Evolutionary conservation across 2,329 filamentous ascomycete genomes (phyloP).

Genomic region (Cordyceps sp.): DNA sequence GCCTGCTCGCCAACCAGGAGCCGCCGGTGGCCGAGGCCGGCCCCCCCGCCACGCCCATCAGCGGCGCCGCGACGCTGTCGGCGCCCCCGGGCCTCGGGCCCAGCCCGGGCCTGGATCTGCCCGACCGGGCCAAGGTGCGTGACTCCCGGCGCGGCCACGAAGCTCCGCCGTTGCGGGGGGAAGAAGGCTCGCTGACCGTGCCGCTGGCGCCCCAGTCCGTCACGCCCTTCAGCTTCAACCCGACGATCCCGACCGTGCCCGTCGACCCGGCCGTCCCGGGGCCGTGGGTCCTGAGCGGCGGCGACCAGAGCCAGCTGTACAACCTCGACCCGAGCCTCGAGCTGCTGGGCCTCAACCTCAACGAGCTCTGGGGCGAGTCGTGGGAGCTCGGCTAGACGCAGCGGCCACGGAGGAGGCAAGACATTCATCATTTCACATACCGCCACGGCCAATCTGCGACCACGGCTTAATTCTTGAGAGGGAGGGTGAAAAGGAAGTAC

Average conservation of each 20-base stretch:
- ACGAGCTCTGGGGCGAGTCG: conserved; percentile 37
- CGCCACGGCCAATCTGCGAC: too few species aligned
- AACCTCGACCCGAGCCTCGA: conserved; percentile 38
- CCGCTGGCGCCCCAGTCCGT: conserved; percentile 18
- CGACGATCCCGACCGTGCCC: conserved; percentile 16
- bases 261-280: conserved; percentile 17
- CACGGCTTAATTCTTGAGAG: too few species aligned
- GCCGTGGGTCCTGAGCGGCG: conserved; percentile 16
- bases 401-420: too few species aligned
- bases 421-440: too few species aligned
- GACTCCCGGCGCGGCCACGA: too few species aligned
- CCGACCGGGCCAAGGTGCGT: conserved; percentile 24
- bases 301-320: conserved; percentile 19
- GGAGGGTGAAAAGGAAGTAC: too few species aligned
- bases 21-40: conserved; percentile 18
- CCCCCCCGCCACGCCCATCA: conserved; percentile 6
- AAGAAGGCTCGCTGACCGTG: too few species aligned
- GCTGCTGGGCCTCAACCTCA: conserved; percentile 33
- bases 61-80: conserved; percentile 6
- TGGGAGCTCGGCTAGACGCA: conserved; percentile 21
- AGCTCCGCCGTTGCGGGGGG: too few species aligned
- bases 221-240: conserved; percentile 22
- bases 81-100: conserved; percentile 10
- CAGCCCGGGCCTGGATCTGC: conserved; percentile 15
- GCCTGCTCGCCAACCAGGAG: conserved; percentile 37